Conservation (phyloP, 2,329 filamentous ascomycete genomes). For the Dothistroma pini region DNA sequence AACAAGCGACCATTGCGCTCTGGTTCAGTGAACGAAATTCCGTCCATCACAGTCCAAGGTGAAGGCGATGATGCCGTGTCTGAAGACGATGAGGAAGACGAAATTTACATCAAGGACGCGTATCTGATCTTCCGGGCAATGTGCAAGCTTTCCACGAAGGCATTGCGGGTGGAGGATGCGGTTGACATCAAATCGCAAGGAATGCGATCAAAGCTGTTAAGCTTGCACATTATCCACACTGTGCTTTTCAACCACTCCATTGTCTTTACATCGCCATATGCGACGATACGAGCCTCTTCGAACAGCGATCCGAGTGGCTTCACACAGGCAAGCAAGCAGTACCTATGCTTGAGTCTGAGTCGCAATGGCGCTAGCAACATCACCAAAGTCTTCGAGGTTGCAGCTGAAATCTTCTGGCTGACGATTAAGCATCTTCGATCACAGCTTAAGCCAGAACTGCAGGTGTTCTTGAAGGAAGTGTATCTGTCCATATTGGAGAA, state of each 20-base stretch:
- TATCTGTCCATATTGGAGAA: constrained; percentile 90
- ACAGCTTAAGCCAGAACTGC: constrained; percentile 96
- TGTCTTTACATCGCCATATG: constrained; percentile 86
- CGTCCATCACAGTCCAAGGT: constrained; percentile 35
- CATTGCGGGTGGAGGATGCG: constrained; percentile 82
- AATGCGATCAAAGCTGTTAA: constrained; percentile 96
- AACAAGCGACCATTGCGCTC: constrained; percentile 34
- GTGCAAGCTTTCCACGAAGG: constrained; percentile 94
- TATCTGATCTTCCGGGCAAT: constrained; percentile 97
- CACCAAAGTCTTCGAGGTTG: constrained; percentile 88
- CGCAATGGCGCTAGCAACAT: constrained; percentile 93
- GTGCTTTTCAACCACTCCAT: constrained; percentile 89
- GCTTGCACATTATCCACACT: constrained; percentile 91
- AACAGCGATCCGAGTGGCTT: constrained; percentile 85
- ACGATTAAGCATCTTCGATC: constrained; percentile 93
- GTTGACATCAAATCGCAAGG: constrained; percentile 90
- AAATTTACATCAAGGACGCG: constrained; percentile 94
- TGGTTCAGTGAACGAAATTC: constrained; percentile 45
- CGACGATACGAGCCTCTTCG: constrained; percentile 88
- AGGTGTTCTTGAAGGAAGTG: constrained; percentile 96
- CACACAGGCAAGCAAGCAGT: constrained; percentile 92
- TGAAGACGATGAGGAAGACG: constrained; percentile 77
- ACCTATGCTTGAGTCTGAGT: constrained; percentile 90
- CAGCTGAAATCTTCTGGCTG: constrained; percentile 96
- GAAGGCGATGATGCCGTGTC: constrained; percentile 52